Evolutionary conservation across 768 basidiomycete species (phyloP).

Genomic region (Podaxis mareebaensis): DNA sequence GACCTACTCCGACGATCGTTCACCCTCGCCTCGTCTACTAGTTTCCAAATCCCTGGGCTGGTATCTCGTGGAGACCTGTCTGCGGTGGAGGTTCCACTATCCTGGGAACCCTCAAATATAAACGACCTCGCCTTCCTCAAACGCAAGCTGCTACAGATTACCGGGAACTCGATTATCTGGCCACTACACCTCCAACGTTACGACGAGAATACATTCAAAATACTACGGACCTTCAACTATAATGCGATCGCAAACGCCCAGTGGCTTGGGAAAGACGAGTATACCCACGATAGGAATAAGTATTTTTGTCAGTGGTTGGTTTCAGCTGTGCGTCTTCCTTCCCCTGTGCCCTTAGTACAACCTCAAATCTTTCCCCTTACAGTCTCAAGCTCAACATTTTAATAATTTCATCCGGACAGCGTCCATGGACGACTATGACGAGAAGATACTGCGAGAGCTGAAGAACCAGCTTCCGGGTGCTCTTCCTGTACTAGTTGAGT

Average conservation of each 20-base stretch:
- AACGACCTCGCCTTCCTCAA: not conserved
- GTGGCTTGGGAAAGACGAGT: not conserved
- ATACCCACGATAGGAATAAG: not conserved
- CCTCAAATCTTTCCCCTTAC: not conserved
- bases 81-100: not conserved
- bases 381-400: not conserved
- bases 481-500: not conserved
- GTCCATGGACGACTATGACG: not conserved
- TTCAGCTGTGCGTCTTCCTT: not conserved
- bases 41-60: not conserved
- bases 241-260: not conserved
- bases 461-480: not conserved
- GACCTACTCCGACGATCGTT: not conserved
- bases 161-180: not conserved
- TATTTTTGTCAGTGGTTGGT: not conserved
- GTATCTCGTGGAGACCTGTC: not conserved
- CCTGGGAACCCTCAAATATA: not conserved
- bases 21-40: not conserved
- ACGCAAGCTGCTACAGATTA: not conserved
- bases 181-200: not conserved
- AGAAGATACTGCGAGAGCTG: not conserved
- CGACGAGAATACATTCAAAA: not conserved
- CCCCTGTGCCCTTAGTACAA: not conserved
- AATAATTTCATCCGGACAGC: not conserved
- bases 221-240: not conserved